Conservation (phyloP, 768 basidiomycete genomes). For the Boletus pseudopeckii region DNA sequence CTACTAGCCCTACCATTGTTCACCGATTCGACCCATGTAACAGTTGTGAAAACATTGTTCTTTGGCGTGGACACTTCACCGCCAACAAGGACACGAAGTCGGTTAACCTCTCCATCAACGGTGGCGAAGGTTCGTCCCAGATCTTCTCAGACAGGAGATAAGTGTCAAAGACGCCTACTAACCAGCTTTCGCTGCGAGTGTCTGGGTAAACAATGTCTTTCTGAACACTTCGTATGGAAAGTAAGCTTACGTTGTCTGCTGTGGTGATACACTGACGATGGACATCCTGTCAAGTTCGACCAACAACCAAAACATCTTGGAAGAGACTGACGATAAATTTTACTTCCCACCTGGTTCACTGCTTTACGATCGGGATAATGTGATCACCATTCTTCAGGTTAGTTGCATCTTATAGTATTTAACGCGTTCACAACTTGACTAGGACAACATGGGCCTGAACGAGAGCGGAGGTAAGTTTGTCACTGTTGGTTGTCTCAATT, state of each 20-base stretch:
- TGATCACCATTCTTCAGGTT: slow-evolving; percentile 75
- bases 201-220: slow-evolving; percentile 76
- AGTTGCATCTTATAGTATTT: slow-evolving; percentile 4
- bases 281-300: slow-evolving; percentile 44
- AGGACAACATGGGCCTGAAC: slow-evolving; percentile 82
- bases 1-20: slow-evolving; percentile 2
- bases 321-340: slow-evolving; percentile 68
- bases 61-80: slow-evolving; percentile 81
- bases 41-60: slow-evolving; percentile 78
- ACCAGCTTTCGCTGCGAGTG: slow-evolving; percentile 72
- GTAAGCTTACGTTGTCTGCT: slow-evolving; percentile 36
- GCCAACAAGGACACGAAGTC: slow-evolving; percentile 57
- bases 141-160: background rate
- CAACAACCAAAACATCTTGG: slow-evolving; percentile 55
- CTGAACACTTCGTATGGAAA: slow-evolving; percentile 72
- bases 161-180: background rate
- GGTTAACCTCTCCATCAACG: slow-evolving; percentile 76
- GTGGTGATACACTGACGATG: background rate
- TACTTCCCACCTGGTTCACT: slow-evolving; percentile 58
- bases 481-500: background rate
- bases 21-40: background rate
- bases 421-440: slow-evolving; percentile 2
- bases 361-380: slow-evolving; percentile 55
- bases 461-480: slow-evolving; percentile 48
- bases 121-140: slow-evolving; percentile 57